Base-by-base conservation (phyloP, 164 flowering plant species). In the Cinnamomum micranthum region DNA sequence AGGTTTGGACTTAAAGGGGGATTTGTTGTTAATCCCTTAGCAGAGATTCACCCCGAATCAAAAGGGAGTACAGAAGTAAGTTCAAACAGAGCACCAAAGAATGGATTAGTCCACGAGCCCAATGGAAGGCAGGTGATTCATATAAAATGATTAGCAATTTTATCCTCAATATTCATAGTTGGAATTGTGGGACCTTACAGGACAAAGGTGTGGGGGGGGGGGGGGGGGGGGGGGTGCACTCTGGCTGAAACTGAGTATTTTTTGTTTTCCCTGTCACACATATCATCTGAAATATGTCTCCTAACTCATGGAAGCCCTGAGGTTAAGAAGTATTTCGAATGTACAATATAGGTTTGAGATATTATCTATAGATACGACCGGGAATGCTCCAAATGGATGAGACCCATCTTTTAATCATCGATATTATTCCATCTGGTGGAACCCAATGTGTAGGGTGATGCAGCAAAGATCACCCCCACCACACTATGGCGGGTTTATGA, bases 11-110 rank as follows among this genome's bases (percentile, higher is more conserved):
- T 76, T 69, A 87, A 80, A 50, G 85, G 87, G 72, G 92, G 88
- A 12, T 74, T 94, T 77, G 85, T 90, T 50, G 82, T 88, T 71
- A 92, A 92, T 81, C 98, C 98, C 7, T 80, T 94, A 80, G 98
- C 98, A 65, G 89, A 86, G 72, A 80, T 86, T 71, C 84, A 70
- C 14, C 74, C 78, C 50, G 80, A 83, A 24, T 75, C 88, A 35
- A 80, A 81, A 70, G 82, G 79, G 27, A 73, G 74, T 75, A 71
- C 84, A 6, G 86, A 80, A 73, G 77, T 63, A 35, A 76, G 69
- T 35, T 66, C 78, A 4, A 80, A 70, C 75, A 77, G 84, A 75
- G 55, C 41, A 4, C 65, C 77, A 60, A 80, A 72, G 59, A 79
- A 75, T 17, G n/a, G 35, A 25, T 55, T 62, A 28, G 15, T 15